Evolutionary conservation across 345 rosid species (phyloP), one percentile per base, ranked within the genome.

Genomic region (Cochlearia excelsa): DNA sequence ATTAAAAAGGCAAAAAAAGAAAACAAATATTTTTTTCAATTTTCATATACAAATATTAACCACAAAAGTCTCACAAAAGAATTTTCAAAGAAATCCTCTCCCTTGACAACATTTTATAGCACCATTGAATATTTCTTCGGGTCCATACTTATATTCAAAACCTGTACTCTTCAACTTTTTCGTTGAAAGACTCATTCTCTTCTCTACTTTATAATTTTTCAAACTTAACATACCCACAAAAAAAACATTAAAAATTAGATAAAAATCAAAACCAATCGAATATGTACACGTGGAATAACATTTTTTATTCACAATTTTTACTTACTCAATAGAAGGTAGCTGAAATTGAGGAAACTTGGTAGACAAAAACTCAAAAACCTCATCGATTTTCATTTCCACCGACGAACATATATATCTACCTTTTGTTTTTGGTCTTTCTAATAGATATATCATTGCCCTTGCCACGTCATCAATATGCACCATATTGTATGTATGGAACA

Each of bases 371-470:
- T 68, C 58, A 9, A 66, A 52, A 69, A 77, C 63, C 54, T 77
- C 74, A 38, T 72, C 68, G 29, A 76, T 56, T 29, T 79, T 75
- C 45, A 77, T 48, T 4, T 10, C 53, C 45, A 51, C 55, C 23
- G 81, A 78, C 34, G 82, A 78, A 42, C 83, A 83, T 26, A 77
- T 80, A 51, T 71, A 83, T 65, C 90, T 80, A 3, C 90, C 87
- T 46, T 75, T 75, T 1, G 87, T 70, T 4, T 53, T 11, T 8
- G 80, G 80, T 59, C 54, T 42, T 49, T 82, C 87, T 23, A 83
- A 43, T 30, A 86, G 72, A 59, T 61, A 83, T 9, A 82, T 77
- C 58, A 78, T 78, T 5, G 87, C 81, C 1, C 79, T 80, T 1
- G 78, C 78, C 47, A 77, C 69, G 4, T 83, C 90, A 44, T 86